A percentile compares a stretch with the other conserved stretches of the same genome.
These are phyloP conservation scores for Dryas alaskensis DNA, from an alignment of 306 rosid genomes.

Conservation along the genomic window DNA sequence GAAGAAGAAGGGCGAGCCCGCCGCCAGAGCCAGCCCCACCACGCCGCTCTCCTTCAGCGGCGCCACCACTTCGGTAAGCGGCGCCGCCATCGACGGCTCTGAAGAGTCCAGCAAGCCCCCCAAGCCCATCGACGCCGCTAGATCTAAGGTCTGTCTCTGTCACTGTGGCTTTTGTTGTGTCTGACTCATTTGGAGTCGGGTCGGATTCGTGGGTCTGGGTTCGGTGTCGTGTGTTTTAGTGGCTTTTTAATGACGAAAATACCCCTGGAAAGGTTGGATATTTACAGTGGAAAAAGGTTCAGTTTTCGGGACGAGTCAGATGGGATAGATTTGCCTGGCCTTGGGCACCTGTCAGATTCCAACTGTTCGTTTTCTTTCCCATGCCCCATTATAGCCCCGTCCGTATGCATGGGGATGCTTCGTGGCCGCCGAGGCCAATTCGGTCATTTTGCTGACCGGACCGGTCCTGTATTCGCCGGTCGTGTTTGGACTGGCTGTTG, in stretches of 20 bases:
- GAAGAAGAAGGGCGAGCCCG: conserved; percentile 25
- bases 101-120: conserved; percentile 53
- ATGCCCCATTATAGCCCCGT: conserved; percentile 17
- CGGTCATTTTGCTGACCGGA: neutral
- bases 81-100: conserved; percentile 37
- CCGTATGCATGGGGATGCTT: conserved; percentile 20
- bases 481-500: conserved; percentile 17
- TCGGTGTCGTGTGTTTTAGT: conserved; percentile 3
- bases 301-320: conserved; percentile 1
- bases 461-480: conserved; percentile 18
- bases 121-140: conserved; percentile 32
- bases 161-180: neutral
- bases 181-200: conserved; percentile 17
- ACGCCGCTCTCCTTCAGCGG: conserved; percentile 88
- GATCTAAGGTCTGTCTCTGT: conserved; percentile 71
- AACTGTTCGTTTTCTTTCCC: conserved; percentile 1
- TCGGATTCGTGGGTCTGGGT: neutral
- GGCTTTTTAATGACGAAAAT: conserved; percentile 22
- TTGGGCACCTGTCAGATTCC: conserved; percentile 27
- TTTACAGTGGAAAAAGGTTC: conserved; percentile 18
- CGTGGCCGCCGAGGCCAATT: conserved; percentile 20
- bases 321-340: neutral
- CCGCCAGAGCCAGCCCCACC: conserved; percentile 67
- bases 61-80: conserved; percentile 55
- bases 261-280: conserved; percentile 11